These are phyloP conservation scores for Talaromyces adpressus DNA, from an alignment of 495 filamentous ascomycete species.

Conservation along the genomic window DNA sequence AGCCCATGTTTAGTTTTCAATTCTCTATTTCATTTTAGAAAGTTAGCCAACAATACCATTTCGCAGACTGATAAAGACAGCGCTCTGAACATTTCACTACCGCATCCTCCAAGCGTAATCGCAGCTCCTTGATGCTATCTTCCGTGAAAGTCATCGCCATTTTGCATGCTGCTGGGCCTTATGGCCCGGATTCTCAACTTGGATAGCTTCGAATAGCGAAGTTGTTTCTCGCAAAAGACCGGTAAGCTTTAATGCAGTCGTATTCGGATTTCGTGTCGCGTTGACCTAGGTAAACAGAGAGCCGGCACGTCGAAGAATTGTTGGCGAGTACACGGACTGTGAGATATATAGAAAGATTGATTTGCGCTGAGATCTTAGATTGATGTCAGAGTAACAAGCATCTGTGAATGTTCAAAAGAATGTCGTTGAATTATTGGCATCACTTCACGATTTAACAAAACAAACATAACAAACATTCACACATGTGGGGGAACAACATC, in stretches of 20 bases:
- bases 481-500: neutral
- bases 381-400: neutral
- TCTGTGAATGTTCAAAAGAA: neutral
- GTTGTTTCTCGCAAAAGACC: neutral
- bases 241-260: neutral
- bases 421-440: neutral
- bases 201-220: neutral
- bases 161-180: neutral
- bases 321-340: neutral
- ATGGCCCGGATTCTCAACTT: neutral
- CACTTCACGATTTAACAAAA: neutral
- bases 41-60: constrained; percentile 58
- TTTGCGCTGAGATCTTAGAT: neutral
- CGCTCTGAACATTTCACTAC: constrained; percentile 87
- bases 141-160: constrained; percentile 34
- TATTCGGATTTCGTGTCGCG: neutral
- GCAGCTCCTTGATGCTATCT: constrained; percentile 40
- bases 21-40: neutral
- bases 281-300: neutral
- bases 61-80: constrained; percentile 92
- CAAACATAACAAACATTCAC: neutral
- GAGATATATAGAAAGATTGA: neutral
- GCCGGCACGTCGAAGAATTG: neutral
- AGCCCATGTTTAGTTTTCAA: neutral
- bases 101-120: constrained; percentile 69